Conservation (phyloP, 2,329 filamentous ascomycete genomes). For the Ceratocystis papillata region DNA sequence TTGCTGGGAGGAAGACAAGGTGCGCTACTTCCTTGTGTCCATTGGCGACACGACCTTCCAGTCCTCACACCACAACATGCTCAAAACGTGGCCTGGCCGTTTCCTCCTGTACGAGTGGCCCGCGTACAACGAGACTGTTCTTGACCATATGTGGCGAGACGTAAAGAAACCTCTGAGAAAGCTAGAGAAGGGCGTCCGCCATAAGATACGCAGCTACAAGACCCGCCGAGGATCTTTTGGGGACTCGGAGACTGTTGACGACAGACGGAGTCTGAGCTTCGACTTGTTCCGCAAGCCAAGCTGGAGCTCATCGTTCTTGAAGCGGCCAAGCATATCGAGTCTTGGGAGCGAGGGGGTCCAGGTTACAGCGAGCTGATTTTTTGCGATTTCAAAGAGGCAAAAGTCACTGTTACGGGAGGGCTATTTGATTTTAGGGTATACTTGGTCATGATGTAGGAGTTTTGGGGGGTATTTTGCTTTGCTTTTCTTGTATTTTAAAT, state of each 20-base stretch:
- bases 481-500: neutral
- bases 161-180: constrained; percentile 15
- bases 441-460: constrained; percentile 1
- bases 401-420: neutral
- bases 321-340: neutral
- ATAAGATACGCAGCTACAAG: constrained; percentile 13
- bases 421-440: neutral
- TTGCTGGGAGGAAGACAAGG: constrained; percentile 23
- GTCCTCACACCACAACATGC: constrained; percentile 19
- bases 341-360: neutral
- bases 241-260: neutral
- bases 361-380: neutral
- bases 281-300: constrained; percentile 17
- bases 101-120: constrained; percentile 23
- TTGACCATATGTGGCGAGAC: constrained; percentile 13
- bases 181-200: constrained; percentile 9
- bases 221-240: neutral
- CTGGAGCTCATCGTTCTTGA: constrained; percentile 13
- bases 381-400: neutral
- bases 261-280: constrained; percentile 14
- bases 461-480: neutral
- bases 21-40: constrained; percentile 22
- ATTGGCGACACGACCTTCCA: constrained; percentile 22
- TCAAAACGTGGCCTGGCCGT: constrained; percentile 20
- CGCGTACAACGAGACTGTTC: constrained; percentile 14